Evolutionary conservation across 768 basidiomycete species (phyloP).

Genomic region (Tephrocybe sp.): DNA sequence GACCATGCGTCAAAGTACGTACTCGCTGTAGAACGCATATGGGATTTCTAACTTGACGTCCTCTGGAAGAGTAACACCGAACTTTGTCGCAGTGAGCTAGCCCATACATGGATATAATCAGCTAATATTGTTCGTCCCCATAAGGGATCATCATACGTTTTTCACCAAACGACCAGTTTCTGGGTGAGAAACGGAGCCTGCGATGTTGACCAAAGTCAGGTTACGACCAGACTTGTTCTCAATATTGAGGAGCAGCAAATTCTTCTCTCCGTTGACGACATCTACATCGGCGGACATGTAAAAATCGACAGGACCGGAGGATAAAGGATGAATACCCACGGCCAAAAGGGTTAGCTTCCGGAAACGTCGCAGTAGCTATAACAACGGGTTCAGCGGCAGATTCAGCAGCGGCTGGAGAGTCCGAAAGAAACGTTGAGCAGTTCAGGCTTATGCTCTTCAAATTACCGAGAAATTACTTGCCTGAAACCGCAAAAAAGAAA

Average conservation of each 20-base stretch:
- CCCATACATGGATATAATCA: conserved; percentile 4
- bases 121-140: neutral
- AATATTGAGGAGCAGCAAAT: conserved; percentile 57
- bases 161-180: conserved; percentile 63
- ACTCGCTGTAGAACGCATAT: conserved; percentile 82
- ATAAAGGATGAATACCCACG: conserved; percentile 45
- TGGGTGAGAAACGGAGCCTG: conserved; percentile 67
- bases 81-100: conserved; percentile 59
- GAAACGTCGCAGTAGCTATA: conserved; percentile 52
- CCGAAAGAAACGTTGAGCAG: neutral
- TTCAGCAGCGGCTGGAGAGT: conserved; percentile 20
- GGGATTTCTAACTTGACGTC: conserved; percentile 63
- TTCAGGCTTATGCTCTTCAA: conserved; percentile 1
- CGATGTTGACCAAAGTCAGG: conserved; percentile 60
- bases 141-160: conserved; percentile 49
- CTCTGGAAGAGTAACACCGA: conserved; percentile 49
- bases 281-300: conserved; percentile 41
- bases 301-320: neutral
- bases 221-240: conserved; percentile 78
- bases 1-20: conserved; percentile 25
- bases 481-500: conserved; percentile 16
- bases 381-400: conserved; percentile 53
- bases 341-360: conserved; percentile 71
- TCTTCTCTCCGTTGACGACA: conserved; percentile 81
- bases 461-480: conserved; percentile 14